These are phyloP conservation scores for Yamadazyma nakazawae DNA, from an alignment of 805 yeast species.

Conservation along the genomic window DNA sequence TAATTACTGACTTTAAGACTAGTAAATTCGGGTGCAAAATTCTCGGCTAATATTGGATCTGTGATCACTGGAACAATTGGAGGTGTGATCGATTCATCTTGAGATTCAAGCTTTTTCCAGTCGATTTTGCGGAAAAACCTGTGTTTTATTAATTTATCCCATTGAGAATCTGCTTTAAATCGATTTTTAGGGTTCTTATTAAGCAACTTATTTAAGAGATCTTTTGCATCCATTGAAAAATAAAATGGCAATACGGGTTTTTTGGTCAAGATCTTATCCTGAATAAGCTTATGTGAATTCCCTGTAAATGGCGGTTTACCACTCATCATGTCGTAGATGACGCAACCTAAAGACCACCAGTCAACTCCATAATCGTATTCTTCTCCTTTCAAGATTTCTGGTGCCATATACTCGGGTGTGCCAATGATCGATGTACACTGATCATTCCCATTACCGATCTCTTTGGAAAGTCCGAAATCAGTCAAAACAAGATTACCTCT, in stretches of 20 bases:
- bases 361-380: conserved; percentile 41
- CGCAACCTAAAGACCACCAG: conserved; percentile 49
- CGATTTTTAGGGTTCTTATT: conserved; percentile 38
- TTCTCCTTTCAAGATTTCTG: conserved; percentile 42
- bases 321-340: conserved; percentile 41
- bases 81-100: conserved; percentile 24
- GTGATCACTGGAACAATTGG: conserved; percentile 44
- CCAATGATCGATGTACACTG: conserved; percentile 36
- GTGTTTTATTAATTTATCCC: conserved; percentile 30
- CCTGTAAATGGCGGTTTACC: conserved; percentile 48
- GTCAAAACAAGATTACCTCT: conserved; percentile 41
- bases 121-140: conserved; percentile 38
- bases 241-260: conserved; percentile 40
- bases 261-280: conserved; percentile 35
- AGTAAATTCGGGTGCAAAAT: conserved; percentile 42
- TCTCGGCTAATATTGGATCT: conserved; percentile 44
- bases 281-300: conserved; percentile 34
- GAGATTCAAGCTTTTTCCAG: conserved; percentile 34
- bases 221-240: conserved; percentile 40
- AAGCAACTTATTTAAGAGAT: conserved; percentile 35
- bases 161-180: conserved; percentile 33
- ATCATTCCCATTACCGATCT: conserved; percentile 21
- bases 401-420: conserved; percentile 48
- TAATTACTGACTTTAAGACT: conserved; percentile 40
- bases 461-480: conserved; percentile 43